Base-by-base conservation (phyloP, 1,139 yeast species). In the Blastobotrys indianensis region DNA sequence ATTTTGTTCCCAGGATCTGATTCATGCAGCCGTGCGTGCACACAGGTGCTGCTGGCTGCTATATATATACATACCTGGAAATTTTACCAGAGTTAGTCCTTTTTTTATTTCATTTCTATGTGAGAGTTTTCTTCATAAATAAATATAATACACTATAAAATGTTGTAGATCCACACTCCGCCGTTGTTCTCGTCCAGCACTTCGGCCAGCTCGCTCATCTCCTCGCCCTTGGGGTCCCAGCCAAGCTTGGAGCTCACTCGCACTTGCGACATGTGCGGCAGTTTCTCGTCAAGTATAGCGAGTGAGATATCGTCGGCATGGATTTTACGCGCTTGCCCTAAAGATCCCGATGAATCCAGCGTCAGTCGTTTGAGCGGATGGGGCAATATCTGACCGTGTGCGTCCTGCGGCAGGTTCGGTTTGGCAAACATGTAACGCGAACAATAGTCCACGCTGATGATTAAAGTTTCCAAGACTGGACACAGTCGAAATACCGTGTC, bases 221-320 rank as follows among this genome's bases (percentile, higher is more conserved):
- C 83, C 40, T 81, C 88, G 46, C 84, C 76, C 36, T 75, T 71
- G 34, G 87, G 80, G 59, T 85, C 81, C 98, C 98, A 92, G 4
- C 97, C 96, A 37, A 92, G 67, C 62, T 82, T 82, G 23, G 83
- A 77, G 15, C 94, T 82, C 42, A 88, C 75, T 41, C 82, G 72
- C 2, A 92, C 70, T 44, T 75, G 75, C 52, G 74, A 73, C 57
- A 92, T 69, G 39, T 70, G 55, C 0, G 95, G 95, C 16, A 92
- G 66, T 55, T 95, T 69, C 8, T 78, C 82, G 51, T 88, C 97
- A 57, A 79, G 74, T 15, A 90, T 67, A 0, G 97, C 97, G 44
- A 88, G 74, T 0, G 94, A 85, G 51, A 92, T 70, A 62, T 90
- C 97, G 54, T 86, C 83, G 0, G 97, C 95, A 56, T 85, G 87